Base-by-base conservation (phyloP, 345 rosid species). In the Populus davidiana region DNA sequence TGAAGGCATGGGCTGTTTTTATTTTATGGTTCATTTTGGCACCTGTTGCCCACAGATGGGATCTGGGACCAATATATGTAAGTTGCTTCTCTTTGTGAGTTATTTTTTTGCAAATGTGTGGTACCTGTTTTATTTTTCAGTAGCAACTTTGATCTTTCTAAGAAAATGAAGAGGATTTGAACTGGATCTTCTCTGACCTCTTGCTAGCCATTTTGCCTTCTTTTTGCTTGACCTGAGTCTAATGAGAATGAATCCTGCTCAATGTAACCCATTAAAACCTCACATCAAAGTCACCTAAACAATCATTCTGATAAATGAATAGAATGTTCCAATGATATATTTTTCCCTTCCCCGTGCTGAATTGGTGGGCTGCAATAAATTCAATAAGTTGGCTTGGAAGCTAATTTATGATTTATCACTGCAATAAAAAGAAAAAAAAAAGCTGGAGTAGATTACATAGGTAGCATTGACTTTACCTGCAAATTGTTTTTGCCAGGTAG, bases 21-120 rank as follows among this genome's bases (percentile, higher is more conserved):
- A 76, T 86, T 80, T 78, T 88, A 78, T 92, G 97, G 98, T 94
- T 94, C 87, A 73, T 82, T 76, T 75, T 94, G 80, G 97, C 98
- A 72, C 98, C 94, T 75, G 75, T 94, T 77, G 97, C 96, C 69
- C 87, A 89, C 81, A 87, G 83, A 72, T 94, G 90, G 97, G 90
- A 92, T 67, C 86, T 94, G 29, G 98, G 98, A 78, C 97, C 93
- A 70, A 73, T 92, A 81, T 92, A 84, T 70, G 98, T 92, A 86
- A 94, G 98, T 88, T 56, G 69, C 76, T 69, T 85, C 21, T 39
- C 59, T 61, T 20, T 29, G 29, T 13, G 6, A 67, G 74, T 43
- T n/a, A 5, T 6, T 49, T 76, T 1, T 50, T 25, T n/a, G 23
- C 38, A 65, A 31, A 35, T 70, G 68, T 64, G 25, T 27, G 52